Evolutionary conservation across 1,284 basidiomycete species (phyloP), one percentile per base, ranked within the genome.

Genomic region (Exsudoporus floridanus): DNA sequence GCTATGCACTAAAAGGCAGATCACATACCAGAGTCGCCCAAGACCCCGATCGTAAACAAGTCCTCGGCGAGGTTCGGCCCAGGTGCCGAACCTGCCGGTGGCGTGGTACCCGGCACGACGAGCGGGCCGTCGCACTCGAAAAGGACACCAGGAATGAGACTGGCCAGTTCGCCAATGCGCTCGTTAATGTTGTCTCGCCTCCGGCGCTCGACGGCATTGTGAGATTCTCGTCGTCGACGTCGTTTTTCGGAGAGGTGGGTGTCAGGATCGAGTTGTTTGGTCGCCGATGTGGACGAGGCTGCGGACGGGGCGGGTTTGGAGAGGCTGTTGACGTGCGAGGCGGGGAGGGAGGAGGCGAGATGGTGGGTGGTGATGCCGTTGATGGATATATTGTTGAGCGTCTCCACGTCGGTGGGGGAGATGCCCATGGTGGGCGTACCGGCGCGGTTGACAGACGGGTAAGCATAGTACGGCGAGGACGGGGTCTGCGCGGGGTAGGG

Each of bases 111-210:
- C 8, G 64, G 61, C 9, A 57, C 49, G 35, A 28, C 53, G n/a
- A 64, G 54, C 0, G 69, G 63, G 1, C 67, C 64, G 53, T 74
- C 77, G 42, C 78, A 77, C 61, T 91, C 88, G 40, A 92, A 74
- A 70, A 91, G 76, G 62, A 85, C 85, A 68, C 92, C 91, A 2
- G 93, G 93, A 54, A 96, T 88, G 49, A 96, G 77, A 23, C 88
- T 88, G 16, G 92, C 90, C 2, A 96, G 80, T 70, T 96, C 93
- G 41, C 83, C 82, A 61, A 96, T 96, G 72, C 91, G 90, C 74
- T 95, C 93, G 71, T 96, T 96, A 70, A 96, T 96, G 69, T 94
- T 94, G 67, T 95, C 93, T 42, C 93, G 72, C 49, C 93, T 70
- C 27, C 93, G 74, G 18, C 93, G 78, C 74, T 96, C 93, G 57